Base-by-base conservation (phyloP, 2,329 filamentous ascomycete genomes). In the Cladosporium sp. region DNA sequence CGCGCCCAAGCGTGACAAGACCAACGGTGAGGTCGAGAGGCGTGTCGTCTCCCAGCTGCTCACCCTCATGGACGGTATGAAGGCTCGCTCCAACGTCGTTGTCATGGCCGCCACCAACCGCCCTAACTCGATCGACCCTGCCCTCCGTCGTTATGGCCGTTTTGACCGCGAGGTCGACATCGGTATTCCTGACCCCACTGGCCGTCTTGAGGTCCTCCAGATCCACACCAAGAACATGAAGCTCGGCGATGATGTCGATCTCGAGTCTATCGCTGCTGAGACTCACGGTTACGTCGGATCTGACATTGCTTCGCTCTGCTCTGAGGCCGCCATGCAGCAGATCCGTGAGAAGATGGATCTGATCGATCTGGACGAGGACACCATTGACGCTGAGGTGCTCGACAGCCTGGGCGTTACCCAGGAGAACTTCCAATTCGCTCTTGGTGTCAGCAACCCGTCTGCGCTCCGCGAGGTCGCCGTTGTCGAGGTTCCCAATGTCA, bases 171-270 rank as follows among this genome's bases (percentile, higher is more conserved):
- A 97, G 74, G 92, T 98, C 60, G 93, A 98, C 69, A 96, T 98
- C 68, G 91, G 92, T 67, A 95, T 97, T 62, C 93, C 93, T 50
- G 93, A 97, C 76, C 93, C 93, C 48, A 97, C 92, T 65, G 93
- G 93, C 59, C 93, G 93, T 81, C 87, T 98, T 35, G 93, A 98
- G 81, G 97, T 98, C 68, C 85, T 98, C 56, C 89, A 95, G 74
- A 98, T 98, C 63, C 93, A 98, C 82, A 98, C 93, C 74, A 98
- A 98, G 86, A 98, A 98, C 83, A 98, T 98, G 93, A 98, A 98
- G 81, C 83, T 98, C 57, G 90, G 76, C 55, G 93, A 97, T 54
- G 93, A 97, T 64, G 93, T 98, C 57, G 93, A 98, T 67, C 83
- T 98, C 42, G 92, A 96, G 78, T 86, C 90, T 67, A 96, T 98